Conservation (phyloP, 441 rosid species). For the Adansonia gregorii region DNA sequence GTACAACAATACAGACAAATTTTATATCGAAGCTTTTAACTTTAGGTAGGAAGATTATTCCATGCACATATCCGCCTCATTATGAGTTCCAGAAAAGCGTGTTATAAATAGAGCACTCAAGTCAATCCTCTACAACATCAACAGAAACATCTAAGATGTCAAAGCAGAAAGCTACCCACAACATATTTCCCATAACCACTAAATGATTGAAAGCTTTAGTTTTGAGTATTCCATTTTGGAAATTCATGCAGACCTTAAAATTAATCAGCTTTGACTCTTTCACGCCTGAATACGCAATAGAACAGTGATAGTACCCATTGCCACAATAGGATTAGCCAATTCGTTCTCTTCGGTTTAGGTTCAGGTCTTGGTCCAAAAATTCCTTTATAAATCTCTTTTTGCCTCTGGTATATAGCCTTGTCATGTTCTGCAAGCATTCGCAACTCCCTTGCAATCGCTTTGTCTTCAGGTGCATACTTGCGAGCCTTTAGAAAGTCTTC, state of each 20-base stretch:
- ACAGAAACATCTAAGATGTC: not conserved
- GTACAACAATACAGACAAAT: too few species aligned
- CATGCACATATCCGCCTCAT: not conserved
- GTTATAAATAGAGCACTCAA: not conserved
- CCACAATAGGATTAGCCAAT: constrained; percentile 59
- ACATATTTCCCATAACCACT: not conserved
- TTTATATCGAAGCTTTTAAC: not conserved
- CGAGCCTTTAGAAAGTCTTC: constrained; percentile 85
- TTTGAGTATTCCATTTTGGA: not conserved
- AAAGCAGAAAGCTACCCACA: too few species aligned
- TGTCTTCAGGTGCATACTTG: constrained; percentile 82
- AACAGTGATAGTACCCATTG: constrained; percentile 68
- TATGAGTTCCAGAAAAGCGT: not conserved
- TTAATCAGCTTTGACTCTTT: constrained; percentile 53
- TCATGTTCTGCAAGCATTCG: constrained; percentile 82
- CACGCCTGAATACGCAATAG: constrained; percentile 41
- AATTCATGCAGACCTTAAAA: constrained; percentile 6
- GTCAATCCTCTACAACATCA: not conserved
- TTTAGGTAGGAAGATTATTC: not conserved
- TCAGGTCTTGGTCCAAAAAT: constrained; percentile 72
- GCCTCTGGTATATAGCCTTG: constrained; percentile 78
- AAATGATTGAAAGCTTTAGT: not conserved
- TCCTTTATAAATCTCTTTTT: constrained; percentile 87
- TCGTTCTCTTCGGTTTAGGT: constrained; percentile 42
- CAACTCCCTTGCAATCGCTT: constrained; percentile 73